Evolutionary conservation across 2,329 filamentous ascomycete genomes (phyloP), one percentile per base, ranked within the genome.

Genomic region (Fusarium secorum): DNA sequence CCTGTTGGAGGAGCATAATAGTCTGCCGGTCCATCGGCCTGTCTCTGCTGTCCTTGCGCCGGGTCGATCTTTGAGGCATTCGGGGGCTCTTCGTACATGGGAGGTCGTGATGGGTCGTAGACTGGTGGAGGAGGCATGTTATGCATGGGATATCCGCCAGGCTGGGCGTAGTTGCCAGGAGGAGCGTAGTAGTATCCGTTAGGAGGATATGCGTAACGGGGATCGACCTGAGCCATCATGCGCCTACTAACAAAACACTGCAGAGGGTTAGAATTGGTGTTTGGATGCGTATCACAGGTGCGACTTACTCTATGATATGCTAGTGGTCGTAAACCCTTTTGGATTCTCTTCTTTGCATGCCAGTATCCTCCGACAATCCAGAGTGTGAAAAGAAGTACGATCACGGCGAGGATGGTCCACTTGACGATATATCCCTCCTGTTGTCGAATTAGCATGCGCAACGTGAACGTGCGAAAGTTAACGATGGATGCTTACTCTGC

Each of bases 351-450:
- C 78, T 88, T 88, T 48, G 92, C 93, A 80, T 95, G 93, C 49
- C 88, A 81, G 79, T 92, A 91, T 66, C 91, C 92, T 64, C 88
- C 84, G 58, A 93, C 72, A 75, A 94, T 83, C 84, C 90, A 93
- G 44, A 85, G 74, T 56, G 88, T 78, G 75, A 93, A 80, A 65
- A 89, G 60, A 60, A 85, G 64, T 74, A 93, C 83, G 71, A 95
- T 78, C 68, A 84, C 81, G 66, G 87, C 86, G 76, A 95, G 88
- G 65, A 95, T 81, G 49, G 86, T 85, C 88, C 92, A 95, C 80
- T 93, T 92, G 75, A 94, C 83, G 63, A 90, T 90, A 60, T 86
- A 80, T 61, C 89, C 90, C 38, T 85, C 86, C 89, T 92, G 66
- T 20, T 38, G 8, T 20, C 33, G 18, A 73, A 66, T 73, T 45